phyloP scores from a whole-genome alignment of 495 filamentous ascomycete species.

The Daldinia caldariorum region DNA sequence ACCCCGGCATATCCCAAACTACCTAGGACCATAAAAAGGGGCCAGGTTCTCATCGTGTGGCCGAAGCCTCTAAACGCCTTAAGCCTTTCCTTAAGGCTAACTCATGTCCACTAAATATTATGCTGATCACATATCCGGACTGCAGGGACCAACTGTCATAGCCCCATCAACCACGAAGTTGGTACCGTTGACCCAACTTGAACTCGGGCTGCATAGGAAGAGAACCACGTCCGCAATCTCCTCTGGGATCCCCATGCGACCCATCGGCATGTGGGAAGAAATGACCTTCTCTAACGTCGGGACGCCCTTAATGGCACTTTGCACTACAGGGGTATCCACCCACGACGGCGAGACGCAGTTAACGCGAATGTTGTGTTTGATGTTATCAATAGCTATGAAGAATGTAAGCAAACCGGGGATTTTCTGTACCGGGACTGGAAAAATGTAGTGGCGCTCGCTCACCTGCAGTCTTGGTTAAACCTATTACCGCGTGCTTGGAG shows the following conservation, averaged over 20 bases:
- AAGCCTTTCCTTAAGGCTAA: constrained; percentile 5
- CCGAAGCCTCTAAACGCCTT: background rate
- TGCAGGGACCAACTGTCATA: constrained; percentile 8
- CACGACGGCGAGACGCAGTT: constrained; percentile 14
- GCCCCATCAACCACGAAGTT: constrained; percentile 11
- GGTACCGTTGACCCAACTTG: constrained; percentile 13
- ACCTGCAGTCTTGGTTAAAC: constrained; percentile 8
- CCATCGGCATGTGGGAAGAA: constrained; percentile 4
- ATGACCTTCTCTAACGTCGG: background rate
- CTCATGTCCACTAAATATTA: constrained; percentile 3
- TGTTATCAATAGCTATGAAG: background rate
- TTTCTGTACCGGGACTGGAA: background rate
- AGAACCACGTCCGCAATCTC: constrained; percentile 11
- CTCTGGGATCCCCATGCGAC: constrained; percentile 14
- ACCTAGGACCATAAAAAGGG: background rate
- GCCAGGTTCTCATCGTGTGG: background rate
- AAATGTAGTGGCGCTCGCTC: background rate
- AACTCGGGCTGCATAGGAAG: constrained; percentile 10
- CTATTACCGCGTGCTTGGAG: constrained; percentile 12
- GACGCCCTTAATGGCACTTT: background rate
- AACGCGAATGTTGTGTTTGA: constrained; percentile 9
- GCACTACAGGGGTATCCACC: constrained; percentile 11
- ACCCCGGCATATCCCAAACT: background rate
- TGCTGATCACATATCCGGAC: constrained; percentile 4
- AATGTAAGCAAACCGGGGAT: background rate